Conservation (phyloP, 768 basidiomycete genomes). For the Fibroporia radiculosa region DNA sequence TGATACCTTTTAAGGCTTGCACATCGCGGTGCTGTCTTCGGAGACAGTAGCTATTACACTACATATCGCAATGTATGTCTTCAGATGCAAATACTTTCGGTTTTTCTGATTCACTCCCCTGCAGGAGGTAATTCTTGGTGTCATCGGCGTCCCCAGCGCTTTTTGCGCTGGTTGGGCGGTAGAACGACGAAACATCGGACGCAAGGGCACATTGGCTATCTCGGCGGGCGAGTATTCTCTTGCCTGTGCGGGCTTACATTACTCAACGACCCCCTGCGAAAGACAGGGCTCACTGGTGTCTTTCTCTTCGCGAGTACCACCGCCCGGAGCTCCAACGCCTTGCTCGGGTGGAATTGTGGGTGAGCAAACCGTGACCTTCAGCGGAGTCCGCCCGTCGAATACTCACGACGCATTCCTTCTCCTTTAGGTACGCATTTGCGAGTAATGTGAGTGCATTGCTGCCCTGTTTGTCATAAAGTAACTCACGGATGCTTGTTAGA, state of each 20-base stretch:
- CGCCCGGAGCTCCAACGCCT: constrained; percentile 55
- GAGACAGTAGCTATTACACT: constrained; percentile 27
- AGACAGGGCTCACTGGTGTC: constrained; percentile 59
- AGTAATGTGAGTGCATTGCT: constrained; percentile 18
- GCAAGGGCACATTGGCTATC: constrained; percentile 58
- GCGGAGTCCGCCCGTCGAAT: not conserved
- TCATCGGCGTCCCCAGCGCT: constrained; percentile 64
- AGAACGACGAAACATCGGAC: constrained; percentile 54
- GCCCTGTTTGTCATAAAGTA: not conserved
- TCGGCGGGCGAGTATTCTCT: constrained; percentile 45
- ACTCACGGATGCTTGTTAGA: constrained; percentile 23
- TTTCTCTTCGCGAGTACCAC: constrained; percentile 75
- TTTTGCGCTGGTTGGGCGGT: constrained; percentile 67
- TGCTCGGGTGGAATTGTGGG: constrained; percentile 76
- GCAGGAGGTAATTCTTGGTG: constrained; percentile 64
- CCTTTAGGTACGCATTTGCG: constrained; percentile 17
- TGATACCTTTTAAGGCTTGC: constrained; percentile 17
- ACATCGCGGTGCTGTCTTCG: constrained; percentile 27
- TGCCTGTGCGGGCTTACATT: constrained; percentile 19
- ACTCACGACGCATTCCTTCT: not conserved
- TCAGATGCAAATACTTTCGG: not conserved
- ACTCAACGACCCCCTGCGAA: constrained; percentile 38
- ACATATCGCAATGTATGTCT: constrained; percentile 29
- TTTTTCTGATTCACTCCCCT: not conserved
- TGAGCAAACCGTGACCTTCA: constrained; percentile 1